A percentile compares a stretch with the other conserved stretches of the same genome.
Evolutionary conservation across 768 basidiomycete species (phyloP).

Genomic region (Suillus clintonianus): DNA sequence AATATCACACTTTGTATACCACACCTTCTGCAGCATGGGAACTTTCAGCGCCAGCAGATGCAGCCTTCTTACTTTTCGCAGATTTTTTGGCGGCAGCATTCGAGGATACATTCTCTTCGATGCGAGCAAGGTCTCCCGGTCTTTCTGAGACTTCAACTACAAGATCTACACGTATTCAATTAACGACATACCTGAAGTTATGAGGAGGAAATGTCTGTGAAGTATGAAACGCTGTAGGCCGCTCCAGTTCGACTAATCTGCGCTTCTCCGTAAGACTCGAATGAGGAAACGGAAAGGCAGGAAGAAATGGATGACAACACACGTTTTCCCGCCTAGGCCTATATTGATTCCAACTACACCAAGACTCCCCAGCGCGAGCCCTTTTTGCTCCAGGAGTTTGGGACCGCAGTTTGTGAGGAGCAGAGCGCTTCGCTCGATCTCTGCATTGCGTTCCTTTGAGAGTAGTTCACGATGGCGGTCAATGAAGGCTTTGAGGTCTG

Average conservation of each 20-base stretch:
- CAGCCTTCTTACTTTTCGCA: slow-evolving; percentile 47
- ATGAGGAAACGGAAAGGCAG: background rate
- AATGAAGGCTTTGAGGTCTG: slow-evolving; percentile 57
- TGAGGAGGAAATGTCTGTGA: slow-evolving; percentile 80
- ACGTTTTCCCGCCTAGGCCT: slow-evolving; percentile 94
- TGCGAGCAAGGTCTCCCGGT: slow-evolving; percentile 85
- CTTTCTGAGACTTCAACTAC: slow-evolving; percentile 36
- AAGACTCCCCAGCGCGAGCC: slow-evolving; percentile 76
- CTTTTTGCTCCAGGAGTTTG: slow-evolving; percentile 85
- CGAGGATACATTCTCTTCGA: slow-evolving; percentile 67
- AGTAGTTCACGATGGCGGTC: slow-evolving; percentile 68
- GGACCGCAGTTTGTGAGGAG: slow-evolving; percentile 82
- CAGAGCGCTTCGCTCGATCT: slow-evolving; percentile 77
- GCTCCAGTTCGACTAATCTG: slow-evolving; percentile 85
- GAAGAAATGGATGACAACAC: slow-evolving; percentile 14
- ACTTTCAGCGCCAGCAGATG: slow-evolving; percentile 34
- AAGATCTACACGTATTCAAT: slow-evolving; percentile 8
- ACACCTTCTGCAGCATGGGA: slow-evolving; percentile 66
- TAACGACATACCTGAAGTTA: slow-evolving; percentile 62
- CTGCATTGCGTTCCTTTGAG: slow-evolving; percentile 74
- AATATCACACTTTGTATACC: slow-evolving; percentile 70
- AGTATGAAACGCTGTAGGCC: slow-evolving; percentile 78
- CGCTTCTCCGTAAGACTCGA: slow-evolving; percentile 35
- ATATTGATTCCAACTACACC: slow-evolving; percentile 72
- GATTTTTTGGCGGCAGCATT: slow-evolving; percentile 37